Evolutionary conservation across 2,329 filamentous ascomycete genomes (phyloP).

Genomic region (Diplodia intermedia): DNA sequence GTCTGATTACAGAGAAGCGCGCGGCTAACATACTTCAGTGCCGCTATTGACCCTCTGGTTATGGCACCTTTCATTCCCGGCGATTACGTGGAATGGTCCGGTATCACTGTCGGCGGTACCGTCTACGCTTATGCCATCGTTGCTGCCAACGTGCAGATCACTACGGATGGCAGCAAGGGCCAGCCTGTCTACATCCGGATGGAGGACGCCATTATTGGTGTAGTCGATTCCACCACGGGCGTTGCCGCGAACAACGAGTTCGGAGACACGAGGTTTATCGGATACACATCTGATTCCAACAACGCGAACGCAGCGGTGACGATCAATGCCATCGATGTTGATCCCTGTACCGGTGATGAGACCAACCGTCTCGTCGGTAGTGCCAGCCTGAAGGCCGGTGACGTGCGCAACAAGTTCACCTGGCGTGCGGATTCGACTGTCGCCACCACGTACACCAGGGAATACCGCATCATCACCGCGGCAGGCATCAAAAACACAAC

Average conservation of each 20-base stretch:
- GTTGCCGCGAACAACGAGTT: constrained; percentile 45
- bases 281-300: constrained; percentile 49
- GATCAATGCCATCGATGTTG: constrained; percentile 52
- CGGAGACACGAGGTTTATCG: constrained; percentile 48
- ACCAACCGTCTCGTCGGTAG: constrained; percentile 47
- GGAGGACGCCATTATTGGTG: constrained; percentile 53
- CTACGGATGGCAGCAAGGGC: constrained; percentile 41
- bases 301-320: constrained; percentile 40
- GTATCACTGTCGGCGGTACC: constrained; percentile 44
- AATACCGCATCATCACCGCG: constrained; percentile 50
- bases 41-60: constrained; percentile 45
- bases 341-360: constrained; percentile 52
- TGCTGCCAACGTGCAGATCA: constrained; percentile 52
- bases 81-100: constrained; percentile 53
- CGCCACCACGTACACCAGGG: constrained; percentile 47
- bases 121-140: constrained; percentile 49
- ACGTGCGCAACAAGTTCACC: constrained; percentile 52
- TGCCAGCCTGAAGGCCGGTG: constrained; percentile 41
- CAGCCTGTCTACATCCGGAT: constrained; percentile 52
- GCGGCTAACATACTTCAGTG: not conserved
- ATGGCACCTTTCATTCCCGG: constrained; percentile 53
- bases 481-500: constrained; percentile 46
- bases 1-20: no score
- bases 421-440: constrained; percentile 41
- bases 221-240: constrained; percentile 40